Base-by-base conservation (phyloP, 2,329 filamentous ascomycete genomes). In the Ophiosphaerella narmari region DNA sequence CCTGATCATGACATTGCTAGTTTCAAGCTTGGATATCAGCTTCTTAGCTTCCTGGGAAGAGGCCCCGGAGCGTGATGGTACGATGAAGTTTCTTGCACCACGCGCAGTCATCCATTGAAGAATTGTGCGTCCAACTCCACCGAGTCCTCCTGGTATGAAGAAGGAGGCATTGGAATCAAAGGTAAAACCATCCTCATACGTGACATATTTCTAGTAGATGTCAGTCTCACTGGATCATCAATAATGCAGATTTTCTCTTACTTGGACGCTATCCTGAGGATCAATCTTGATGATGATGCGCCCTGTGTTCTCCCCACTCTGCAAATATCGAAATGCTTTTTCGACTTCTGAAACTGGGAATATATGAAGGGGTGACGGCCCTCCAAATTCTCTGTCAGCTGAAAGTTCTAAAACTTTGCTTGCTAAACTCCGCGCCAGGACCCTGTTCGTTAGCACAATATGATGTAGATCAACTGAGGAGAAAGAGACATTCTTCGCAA, bases 41-140 rank as follows among this genome's bases (percentile, higher is more conserved):
- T 44, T 7, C 9, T 4, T 7, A 5, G 42, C 42, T 7, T 16
- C 32, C 7, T 37, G 12, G 2, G 18, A n/a, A 3, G 6, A 6
- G 6, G 16, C 7, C 4, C 40, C 50, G 7, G 41, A 43, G 1
- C 54, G 29, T 4, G 59, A 59, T 2, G 57, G 36, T 11, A 66
- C 31, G 9, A 57, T 44, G 12, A 66, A 9, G 29, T 57, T 43
- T 24, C 45, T 48, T 3, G 58, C 63, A 2, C 63, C 61, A 23
- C 46, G 33, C 8, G 35, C 12, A 11, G 47, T 45, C 47, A 65
- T 52, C 51, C 50, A 57, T 9, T 31, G 34, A 1, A 53, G 38
- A 5, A 65, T 43, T 7, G 44, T 39, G 9, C 59, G 46, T 7
- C 63, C 61, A 9, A 65, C 16, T 1, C 60, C 62, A 13, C 62